A percentile compares a stretch with the other conserved stretches of the same genome.
Conservation (phyloP, 768 basidiomycete genomes). For the Mycena belliarum region DNA sequence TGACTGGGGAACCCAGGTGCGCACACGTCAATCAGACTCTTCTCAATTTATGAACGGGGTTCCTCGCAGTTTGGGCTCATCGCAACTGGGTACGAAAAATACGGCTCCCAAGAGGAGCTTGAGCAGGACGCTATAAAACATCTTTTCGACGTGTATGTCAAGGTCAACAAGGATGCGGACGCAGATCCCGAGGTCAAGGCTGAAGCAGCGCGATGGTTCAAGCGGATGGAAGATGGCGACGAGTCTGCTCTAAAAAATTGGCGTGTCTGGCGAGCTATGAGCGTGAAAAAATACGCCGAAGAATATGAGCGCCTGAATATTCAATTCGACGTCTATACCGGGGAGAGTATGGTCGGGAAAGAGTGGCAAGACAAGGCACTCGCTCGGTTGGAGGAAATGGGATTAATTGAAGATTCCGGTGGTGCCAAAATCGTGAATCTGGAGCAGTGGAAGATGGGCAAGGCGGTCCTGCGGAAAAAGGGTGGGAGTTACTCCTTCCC, state of each 20-base stretch:
- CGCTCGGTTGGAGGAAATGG: conserved; percentile 64
- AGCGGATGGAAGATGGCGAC: conserved; percentile 93
- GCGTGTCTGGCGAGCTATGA: conserved; percentile 90
- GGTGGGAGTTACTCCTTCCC: conserved; percentile 43
- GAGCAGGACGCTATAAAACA: conserved; percentile 92
- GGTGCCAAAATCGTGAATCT: conserved; percentile 88
- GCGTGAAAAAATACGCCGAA: conserved; percentile 84
- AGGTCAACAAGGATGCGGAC: conserved; percentile 86
- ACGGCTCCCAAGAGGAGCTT: conserved; percentile 83
- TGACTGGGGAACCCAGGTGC: conserved; percentile 97
- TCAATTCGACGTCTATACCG: conserved; percentile 88
- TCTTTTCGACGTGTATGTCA: conserved; percentile 91
- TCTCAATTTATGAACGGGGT: not conserved
- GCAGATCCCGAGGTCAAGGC: conserved; percentile 68
- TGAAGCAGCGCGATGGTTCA: conserved; percentile 86
- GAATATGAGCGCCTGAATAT: conserved; percentile 91
- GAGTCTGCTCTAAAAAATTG: conserved; percentile 82
- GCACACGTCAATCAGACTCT: conserved; percentile 16
- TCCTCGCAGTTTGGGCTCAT: conserved; percentile 75
- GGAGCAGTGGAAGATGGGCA: conserved; percentile 89
- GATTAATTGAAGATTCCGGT: conserved; percentile 73
- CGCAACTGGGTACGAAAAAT: conserved; percentile 88
- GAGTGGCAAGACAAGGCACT: conserved; percentile 75
- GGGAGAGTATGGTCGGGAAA: conserved; percentile 81
- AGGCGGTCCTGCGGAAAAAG: conserved; percentile 85